Conservation (phyloP, 2,329 filamentous ascomycete species). For the Trichoderma polysporum region DNA sequence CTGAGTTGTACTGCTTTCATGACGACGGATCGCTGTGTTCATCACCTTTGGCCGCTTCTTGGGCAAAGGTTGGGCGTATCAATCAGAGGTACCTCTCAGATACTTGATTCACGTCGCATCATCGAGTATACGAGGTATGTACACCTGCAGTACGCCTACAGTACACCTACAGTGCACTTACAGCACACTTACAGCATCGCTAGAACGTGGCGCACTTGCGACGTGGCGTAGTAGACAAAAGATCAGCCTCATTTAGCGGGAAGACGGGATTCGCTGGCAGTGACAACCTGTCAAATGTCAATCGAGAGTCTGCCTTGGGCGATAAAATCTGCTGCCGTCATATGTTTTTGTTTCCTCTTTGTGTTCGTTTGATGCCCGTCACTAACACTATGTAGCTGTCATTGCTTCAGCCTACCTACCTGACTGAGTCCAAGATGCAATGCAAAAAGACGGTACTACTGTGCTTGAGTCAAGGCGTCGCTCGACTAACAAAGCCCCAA, state of each 20-base stretch:
- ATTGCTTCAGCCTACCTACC: too few species aligned
- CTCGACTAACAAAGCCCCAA: neutral
- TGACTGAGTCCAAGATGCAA: too few species aligned
- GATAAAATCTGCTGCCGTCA: neutral
- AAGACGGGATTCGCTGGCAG: conserved; percentile 6
- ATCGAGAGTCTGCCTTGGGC: neutral
- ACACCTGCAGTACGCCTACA: neutral
- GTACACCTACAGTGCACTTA: neutral
- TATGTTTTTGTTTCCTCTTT: neutral
- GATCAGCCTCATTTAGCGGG: conserved; percentile 8
- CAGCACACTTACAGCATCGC: neutral
- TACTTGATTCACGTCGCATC: neutral
- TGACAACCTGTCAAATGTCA: neutral
- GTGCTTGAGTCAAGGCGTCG: neutral
- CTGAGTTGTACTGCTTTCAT: neutral
- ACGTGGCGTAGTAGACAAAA: conserved; percentile 4
- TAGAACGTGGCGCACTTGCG: conserved; percentile 13
- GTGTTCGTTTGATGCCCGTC: neutral
- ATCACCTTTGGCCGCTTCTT: neutral
- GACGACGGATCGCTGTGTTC: neutral
- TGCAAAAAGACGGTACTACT: too few species aligned
- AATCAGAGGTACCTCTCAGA: neutral
- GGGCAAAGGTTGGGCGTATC: neutral
- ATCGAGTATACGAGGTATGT: neutral
- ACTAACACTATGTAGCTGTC: neutral